Base-by-base conservation (phyloP, 345 rosid genomes). In the Euphorbia pulcherrima region DNA sequence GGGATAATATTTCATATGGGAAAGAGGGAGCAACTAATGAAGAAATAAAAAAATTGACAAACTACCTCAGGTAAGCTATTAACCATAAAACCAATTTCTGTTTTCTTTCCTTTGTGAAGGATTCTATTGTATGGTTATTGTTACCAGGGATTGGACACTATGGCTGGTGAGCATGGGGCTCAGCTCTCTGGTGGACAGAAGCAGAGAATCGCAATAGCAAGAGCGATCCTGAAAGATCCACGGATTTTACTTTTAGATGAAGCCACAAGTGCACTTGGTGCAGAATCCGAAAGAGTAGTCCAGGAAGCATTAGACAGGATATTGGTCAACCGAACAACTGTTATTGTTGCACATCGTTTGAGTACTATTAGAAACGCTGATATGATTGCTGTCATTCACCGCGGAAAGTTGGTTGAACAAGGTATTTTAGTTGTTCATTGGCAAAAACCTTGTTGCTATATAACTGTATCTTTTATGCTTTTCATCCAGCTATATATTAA, bases 1-100 rank as follows among this genome's bases (percentile, higher is more conserved):
- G 27, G 51, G 86, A 84, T 14, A 82, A 84, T 73, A 84, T 84
- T 56, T 74, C 78, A 9, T 82, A 82, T 28, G 78, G 75, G 17
- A 78, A 72, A 57, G 79, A 80, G 21, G 74, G 53, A 23, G 80
- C 65, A 17, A 57, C 70, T 0, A 75, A 69, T 39, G 85, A 82
- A 70, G 68, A 80, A 55, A 72, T 78, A 33, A 81, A 72, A 61
- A 69, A 71, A 67, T 73, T 39, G 76, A 73, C 44, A 73, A 73
- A 66, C 71, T 73, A 13, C 76, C 76, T 60, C 64, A 64, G 69
- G 75, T 72, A 64, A 64, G 13, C n/a, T 14, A 8, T 64, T 4
- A 47, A 20, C 35, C 20, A 62, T 21, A n/a, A 28, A 23, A 23
- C 24, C 33, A 63, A 23, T 63, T 41, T 41, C 52, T 4, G 23